Conservation (phyloP, 192 early-diverging fungal genomes). For the Backusella westeae region DNA sequence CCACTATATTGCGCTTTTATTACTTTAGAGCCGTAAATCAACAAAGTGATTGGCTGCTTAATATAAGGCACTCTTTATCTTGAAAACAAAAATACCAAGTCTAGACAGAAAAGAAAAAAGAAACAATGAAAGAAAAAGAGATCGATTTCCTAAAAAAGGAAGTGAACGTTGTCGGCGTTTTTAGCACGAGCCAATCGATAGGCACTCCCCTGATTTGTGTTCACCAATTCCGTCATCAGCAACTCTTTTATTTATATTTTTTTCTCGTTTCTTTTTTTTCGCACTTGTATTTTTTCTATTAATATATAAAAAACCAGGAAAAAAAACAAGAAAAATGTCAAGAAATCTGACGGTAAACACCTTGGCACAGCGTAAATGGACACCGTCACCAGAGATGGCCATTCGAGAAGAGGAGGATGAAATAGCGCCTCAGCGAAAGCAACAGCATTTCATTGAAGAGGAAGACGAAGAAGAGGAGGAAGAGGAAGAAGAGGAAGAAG, state of each 20-base stretch:
- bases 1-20: neutral
- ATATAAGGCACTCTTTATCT: neutral
- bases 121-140: neutral
- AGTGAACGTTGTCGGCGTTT: neutral
- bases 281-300: neutral
- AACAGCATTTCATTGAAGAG: constrained; percentile 17
- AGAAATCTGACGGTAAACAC: constrained; percentile 12
- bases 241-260: neutral
- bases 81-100: neutral
- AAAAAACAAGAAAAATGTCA: neutral
- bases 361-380: constrained; percentile 2
- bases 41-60: neutral
- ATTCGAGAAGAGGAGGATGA: constrained; percentile 11
- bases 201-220: neutral
- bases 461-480: constrained; percentile 34
- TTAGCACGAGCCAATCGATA: neutral
- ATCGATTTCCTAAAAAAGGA: neutral
- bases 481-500: constrained; percentile 28
- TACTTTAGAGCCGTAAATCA: neutral
- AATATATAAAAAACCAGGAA: neutral
- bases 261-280: neutral
- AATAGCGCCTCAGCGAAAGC: neutral
- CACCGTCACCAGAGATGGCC: constrained; percentile 11
- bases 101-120: neutral
- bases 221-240: neutral